Evolutionary conservation across 2,329 filamentous ascomycete genomes (phyloP), one percentile per base, ranked within the genome.

Genomic region (Fonsecaea erecta): DNA sequence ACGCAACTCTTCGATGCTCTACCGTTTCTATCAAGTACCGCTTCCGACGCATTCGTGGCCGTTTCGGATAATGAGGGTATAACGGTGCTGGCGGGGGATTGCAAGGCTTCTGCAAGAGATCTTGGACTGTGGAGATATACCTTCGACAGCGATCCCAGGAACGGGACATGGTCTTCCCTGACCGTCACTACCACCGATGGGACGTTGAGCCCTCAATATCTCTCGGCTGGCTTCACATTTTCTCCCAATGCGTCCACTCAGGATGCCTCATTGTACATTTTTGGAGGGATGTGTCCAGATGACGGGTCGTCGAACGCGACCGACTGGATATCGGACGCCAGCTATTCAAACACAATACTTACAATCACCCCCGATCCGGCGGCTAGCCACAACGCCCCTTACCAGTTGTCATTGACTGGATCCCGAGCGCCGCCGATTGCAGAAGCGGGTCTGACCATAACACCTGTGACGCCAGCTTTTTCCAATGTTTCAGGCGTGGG

Each of bases 381-480:
- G 14, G 58, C 52, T 7, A 51, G 52, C 28, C 66, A 68, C 1
- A 67, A 54, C 66, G 73, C 48, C 14, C 32, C 68, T 54, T 66
- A 69, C 40, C 74, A 80, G 9, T 71, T 84, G 6, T 79, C 79
- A 18, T 73, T 83, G 2, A 81, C 82, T 0, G 77, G 82, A 4
- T 81, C 80, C 63, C 81, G 85, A 53, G 89, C 88, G 2, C 77
- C 90, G 73, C 90, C 91, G 0, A 85, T 93, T 51, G 84, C 92
- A 1, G 92, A 96, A 77, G 94, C 94, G 8, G 94, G 94, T 8
- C 96, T 96, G 78, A 90, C 88, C 0, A 85, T 96, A 57, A 96
- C 93, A 0, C 83, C 87, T 0, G 80, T 97, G 26, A 80, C 84
- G 5, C 87, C 91, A 0, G 89, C 90, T 0, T 88, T 87, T 70